Conservation (phyloP, 139 green algal genomes). For the Tetradesmus lagerheimii region DNA sequence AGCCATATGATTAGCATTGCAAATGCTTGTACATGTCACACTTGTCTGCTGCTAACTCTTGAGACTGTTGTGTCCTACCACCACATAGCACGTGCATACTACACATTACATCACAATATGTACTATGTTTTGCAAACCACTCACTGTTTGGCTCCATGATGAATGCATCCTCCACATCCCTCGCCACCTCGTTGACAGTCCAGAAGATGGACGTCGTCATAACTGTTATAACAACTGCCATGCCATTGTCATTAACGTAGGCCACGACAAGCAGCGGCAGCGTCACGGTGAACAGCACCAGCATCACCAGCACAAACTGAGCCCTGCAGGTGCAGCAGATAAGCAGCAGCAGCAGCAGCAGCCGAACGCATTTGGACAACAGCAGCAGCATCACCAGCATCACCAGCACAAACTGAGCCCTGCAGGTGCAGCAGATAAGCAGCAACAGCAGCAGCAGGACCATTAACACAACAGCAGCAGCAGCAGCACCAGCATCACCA, state of each 20-base stretch:
- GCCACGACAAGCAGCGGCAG: conserved; percentile 36
- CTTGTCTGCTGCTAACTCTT: no score
- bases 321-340: conserved; percentile 53
- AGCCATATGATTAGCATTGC: no score
- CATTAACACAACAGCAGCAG: no score
- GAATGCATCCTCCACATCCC: conserved; percentile 73
- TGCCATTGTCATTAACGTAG: conserved; percentile 21
- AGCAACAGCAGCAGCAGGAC: neutral
- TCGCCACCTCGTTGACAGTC: conserved; percentile 66
- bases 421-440: no score
- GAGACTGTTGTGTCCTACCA: no score
- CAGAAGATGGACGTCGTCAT: conserved; percentile 57
- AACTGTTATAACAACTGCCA: conserved; percentile 48
- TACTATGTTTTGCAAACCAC: no score
- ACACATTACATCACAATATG: no score
- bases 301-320: conserved; percentile 53
- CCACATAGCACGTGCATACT: no score
- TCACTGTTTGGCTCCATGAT: conserved; percentile 62
- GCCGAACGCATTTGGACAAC: neutral
- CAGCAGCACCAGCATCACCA: conserved; percentile 48
- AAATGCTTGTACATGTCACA: no score
- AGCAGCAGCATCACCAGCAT: neutral
- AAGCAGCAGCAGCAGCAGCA: neutral
- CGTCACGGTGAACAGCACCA: conserved; percentile 50
- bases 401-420: neutral